These are phyloP conservation scores for Backusella sp. DNA, from an alignment of 192 early-diverging fungal genomes.

Conservation along the genomic window DNA sequence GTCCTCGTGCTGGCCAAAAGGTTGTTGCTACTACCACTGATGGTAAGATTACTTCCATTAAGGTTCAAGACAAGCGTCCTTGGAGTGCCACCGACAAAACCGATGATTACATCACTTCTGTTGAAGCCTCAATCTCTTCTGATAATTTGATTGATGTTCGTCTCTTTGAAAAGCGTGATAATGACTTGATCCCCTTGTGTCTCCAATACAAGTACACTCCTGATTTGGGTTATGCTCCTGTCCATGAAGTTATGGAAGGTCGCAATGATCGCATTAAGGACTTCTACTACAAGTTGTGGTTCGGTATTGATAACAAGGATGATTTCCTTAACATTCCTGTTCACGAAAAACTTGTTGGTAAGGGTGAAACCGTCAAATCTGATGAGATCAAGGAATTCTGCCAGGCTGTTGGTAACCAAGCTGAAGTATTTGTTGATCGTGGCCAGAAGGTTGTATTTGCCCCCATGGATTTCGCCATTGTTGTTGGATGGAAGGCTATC, in stretches of 20 bases:
- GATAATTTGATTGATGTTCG: conserved; percentile 56
- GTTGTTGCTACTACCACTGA: conserved; percentile 39
- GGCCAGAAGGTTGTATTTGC: conserved; percentile 69
- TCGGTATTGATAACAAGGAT: conserved; percentile 49
- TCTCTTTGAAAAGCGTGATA: conserved; percentile 65
- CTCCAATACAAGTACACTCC: conserved; percentile 84
- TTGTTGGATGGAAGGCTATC: conserved; percentile 87
- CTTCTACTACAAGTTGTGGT: conserved; percentile 88
- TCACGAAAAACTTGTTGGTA: conserved; percentile 63
- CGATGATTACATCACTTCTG: conserved; percentile 44
- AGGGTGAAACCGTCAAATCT: conserved; percentile 58
- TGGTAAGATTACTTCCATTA: conserved; percentile 43
- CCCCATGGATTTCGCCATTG: conserved; percentile 96
- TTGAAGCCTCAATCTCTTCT: conserved; percentile 47
- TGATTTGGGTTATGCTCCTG: conserved; percentile 72
- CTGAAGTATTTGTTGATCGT: conserved; percentile 63
- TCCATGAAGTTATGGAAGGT: conserved; percentile 87
- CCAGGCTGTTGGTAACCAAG: conserved; percentile 75
- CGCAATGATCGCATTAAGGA: conserved; percentile 82
- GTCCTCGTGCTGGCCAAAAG: conserved; percentile 59
- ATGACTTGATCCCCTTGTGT: conserved; percentile 67
- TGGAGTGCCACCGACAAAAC: conserved; percentile 55
- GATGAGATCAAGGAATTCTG: conserved; percentile 72
- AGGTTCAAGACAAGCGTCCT: conserved; percentile 50
- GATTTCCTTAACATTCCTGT: conserved; percentile 57